phyloP scores from a whole-genome alignment of 140 eudicot genomes.

The Bidens hawaiensis region DNA sequence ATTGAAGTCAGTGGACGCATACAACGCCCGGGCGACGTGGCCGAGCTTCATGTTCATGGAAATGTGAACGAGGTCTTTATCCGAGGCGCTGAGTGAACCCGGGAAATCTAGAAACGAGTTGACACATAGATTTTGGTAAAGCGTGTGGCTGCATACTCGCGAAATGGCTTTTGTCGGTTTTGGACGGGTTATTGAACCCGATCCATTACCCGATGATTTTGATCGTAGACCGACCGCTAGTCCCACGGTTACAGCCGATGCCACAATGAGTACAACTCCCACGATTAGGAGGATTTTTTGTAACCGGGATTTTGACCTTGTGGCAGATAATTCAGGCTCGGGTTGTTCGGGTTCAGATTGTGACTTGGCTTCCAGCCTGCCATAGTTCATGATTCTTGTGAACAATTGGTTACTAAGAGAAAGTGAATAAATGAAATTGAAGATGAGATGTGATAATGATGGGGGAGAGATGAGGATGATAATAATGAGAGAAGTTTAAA shows the following conservation, averaged over 20 bases:
- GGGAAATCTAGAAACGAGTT: conserved; percentile 71
- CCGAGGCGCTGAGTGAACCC: conserved; percentile 63
- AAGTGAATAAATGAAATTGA: background rate
- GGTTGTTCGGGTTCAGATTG: background rate
- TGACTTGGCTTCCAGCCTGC: conserved; percentile 19
- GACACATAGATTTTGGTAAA: conserved; percentile 56
- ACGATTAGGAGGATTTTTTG: conserved; percentile 22
- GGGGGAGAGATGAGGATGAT: too few relatives aligned
- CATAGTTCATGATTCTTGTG: conserved; percentile 31
- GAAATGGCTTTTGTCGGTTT: conserved; percentile 71
- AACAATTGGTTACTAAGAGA: background rate
- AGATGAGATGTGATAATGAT: too few relatives aligned
- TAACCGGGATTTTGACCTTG: conserved; percentile 23
- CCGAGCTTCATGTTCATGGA: conserved; percentile 67
- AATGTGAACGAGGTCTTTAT: conserved; percentile 67
- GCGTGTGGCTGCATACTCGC: conserved; percentile 53
- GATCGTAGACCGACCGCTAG: conserved; percentile 26
- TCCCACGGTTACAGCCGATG: conserved; percentile 46
- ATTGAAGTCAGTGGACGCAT: conserved; percentile 39
- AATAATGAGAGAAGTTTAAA: conserved; percentile 13
- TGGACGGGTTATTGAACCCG: background rate
- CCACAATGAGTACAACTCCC: conserved; percentile 38
- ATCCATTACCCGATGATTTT: conserved; percentile 18
- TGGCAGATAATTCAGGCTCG: too few relatives aligned
- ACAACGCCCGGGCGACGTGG: conserved; percentile 52